Conservation (phyloP, 106 monocot genomes). For the Dioscorea zingiberensis region DNA sequence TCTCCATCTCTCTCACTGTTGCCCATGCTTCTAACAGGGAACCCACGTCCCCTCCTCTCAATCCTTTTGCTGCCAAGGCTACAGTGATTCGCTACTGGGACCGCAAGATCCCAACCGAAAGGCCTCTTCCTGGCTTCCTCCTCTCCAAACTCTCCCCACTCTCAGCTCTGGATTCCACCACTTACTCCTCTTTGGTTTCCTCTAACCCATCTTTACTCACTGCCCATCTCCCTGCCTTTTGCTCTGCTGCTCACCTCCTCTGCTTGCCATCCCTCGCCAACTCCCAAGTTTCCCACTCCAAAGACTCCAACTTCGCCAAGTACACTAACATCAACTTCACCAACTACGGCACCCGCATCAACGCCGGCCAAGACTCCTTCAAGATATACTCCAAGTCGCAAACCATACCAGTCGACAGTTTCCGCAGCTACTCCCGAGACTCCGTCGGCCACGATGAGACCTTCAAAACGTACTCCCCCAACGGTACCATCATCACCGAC, state of each 20-base stretch:
- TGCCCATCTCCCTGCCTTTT: constrained; percentile 43
- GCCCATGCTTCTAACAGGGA: not conserved
- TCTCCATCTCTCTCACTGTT: not conserved
- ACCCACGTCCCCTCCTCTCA: too few relatives aligned
- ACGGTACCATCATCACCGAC: constrained; percentile 62
- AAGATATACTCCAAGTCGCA: constrained; percentile 51
- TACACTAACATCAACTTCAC: constrained; percentile 70
- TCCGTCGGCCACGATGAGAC: constrained; percentile 28
- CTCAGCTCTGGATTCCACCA: constrained; percentile 37
- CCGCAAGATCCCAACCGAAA: constrained; percentile 42
- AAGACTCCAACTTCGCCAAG: constrained; percentile 29
- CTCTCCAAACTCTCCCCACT: constrained; percentile 75
- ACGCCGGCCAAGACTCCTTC: constrained; percentile 48
- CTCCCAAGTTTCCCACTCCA: constrained; percentile 5
- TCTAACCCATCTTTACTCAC: constrained; percentile 13
- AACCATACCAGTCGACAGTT: constrained; percentile 64
- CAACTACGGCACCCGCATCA: constrained; percentile 56
- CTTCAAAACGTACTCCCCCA: constrained; percentile 45
- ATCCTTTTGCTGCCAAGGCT: constrained; percentile 60
- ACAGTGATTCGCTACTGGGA: constrained; percentile 72
- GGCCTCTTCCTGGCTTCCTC: constrained; percentile 56
- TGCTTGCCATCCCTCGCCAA: constrained; percentile 20
- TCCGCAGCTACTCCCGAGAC: constrained; percentile 77
- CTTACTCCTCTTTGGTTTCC: constrained; percentile 32
- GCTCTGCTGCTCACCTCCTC: constrained; percentile 43